These are phyloP conservation scores for Melastoma candidum DNA, from an alignment of 441 rosid species.

Conservation along the genomic window DNA sequence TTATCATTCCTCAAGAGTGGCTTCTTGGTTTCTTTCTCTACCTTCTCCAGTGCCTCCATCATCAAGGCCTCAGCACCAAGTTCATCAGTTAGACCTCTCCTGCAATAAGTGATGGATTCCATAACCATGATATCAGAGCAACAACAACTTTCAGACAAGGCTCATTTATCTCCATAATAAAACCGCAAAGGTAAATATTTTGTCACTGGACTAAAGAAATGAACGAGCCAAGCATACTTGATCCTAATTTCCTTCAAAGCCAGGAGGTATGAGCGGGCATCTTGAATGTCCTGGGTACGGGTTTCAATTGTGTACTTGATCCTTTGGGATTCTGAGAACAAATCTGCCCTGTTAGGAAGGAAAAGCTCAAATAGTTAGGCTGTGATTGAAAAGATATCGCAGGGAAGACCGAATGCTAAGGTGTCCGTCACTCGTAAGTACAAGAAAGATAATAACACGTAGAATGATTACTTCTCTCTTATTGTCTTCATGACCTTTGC, in stretches of 20 bases:
- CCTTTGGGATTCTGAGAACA: constrained; percentile 76
- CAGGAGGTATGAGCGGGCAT: constrained; percentile 82
- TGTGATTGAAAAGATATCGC: too few species aligned
- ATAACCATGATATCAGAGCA: too few species aligned
- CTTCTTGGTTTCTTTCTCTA: constrained; percentile 82
- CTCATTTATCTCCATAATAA: too few species aligned
- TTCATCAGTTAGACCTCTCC: constrained; percentile 79
- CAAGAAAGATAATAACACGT: not conserved
- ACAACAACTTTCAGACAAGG: not conserved
- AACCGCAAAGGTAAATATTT: not conserved
- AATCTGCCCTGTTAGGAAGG: constrained; percentile 57
- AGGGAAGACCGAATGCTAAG: too few species aligned
- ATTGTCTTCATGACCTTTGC: constrained; percentile 85
- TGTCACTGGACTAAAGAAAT: constrained; percentile 2
- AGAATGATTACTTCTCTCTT: constrained; percentile 66
- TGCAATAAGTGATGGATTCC: constrained; percentile 16
- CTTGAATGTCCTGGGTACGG: constrained; percentile 61
- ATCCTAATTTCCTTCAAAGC: constrained; percentile 66
- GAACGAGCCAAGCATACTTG: constrained; percentile 29
- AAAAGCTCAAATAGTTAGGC: not conserved
- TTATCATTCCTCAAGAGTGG: constrained; percentile 91
- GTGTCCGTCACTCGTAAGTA: not conserved
- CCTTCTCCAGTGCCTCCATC: constrained; percentile 92
- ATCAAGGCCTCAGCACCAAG: constrained; percentile 91
- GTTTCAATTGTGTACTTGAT: constrained; percentile 54